Evolutionary conservation across 257 asterid species (phyloP).

Genomic region (Thymus quinquecostatus): DNA sequence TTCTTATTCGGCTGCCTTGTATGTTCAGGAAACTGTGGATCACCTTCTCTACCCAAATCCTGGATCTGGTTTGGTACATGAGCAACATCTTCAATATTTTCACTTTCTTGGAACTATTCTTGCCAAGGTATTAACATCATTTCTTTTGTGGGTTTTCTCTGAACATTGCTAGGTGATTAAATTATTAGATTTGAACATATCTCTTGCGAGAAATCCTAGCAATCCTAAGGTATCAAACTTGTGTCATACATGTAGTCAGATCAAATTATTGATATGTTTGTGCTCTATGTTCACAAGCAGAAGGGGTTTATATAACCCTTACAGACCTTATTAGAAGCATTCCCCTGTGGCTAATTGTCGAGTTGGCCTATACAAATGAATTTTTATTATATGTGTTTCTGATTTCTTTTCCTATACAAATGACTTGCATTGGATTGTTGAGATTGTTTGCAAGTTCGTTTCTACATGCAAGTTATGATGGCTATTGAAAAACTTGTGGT

Average conservation of each 20-base stretch:
- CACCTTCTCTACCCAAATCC: conserved; percentile 98
- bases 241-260: too few species aligned
- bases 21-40: conserved; percentile 84
- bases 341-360: neutral
- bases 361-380: neutral
- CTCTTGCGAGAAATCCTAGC: too few species aligned
- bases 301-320: too few species aligned
- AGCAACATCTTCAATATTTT: conserved; percentile 88
- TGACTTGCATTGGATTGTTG: neutral
- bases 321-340: too few species aligned
- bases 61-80: conserved; percentile 90
- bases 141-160: neutral
- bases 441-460: too few species aligned
- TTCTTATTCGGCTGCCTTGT: conserved; percentile 32
- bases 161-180: conserved; percentile 9
- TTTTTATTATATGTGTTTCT: too few species aligned
- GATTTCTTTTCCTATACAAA: neutral
- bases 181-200: neutral
- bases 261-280: too few species aligned
- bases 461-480: too few species aligned
- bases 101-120: conserved; percentile 95
- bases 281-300: too few species aligned
- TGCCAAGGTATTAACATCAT: conserved; percentile 71
- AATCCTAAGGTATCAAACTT: too few species aligned
- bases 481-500: too few species aligned